Percentiles rank a stretch among this genome's conserved stretches.
phyloP scores from a whole-genome alignment of 371 early-diverging fungal species.

The Mucor lusitanicus region DNA sequence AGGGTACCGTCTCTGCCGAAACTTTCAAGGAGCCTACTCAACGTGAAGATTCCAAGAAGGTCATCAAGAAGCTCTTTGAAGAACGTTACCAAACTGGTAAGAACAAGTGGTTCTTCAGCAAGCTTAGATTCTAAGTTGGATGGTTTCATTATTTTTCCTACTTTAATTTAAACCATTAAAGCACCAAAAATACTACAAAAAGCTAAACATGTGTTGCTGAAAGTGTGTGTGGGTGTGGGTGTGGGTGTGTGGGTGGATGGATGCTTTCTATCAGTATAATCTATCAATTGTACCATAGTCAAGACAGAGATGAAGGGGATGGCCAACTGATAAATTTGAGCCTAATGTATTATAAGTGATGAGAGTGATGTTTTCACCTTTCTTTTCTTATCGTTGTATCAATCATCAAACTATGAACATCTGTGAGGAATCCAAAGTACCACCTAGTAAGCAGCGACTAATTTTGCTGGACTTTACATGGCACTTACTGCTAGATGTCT shows the following conservation, averaged over 20 bases:
- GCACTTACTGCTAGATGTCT: not conserved
- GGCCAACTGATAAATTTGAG: not conserved
- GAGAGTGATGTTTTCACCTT: not conserved
- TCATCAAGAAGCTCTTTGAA: conserved; percentile 92
- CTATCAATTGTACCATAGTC: not conserved
- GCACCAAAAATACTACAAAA: not conserved
- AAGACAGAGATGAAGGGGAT: not conserved
- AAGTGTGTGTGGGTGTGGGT: not conserved
- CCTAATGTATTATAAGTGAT: not conserved
- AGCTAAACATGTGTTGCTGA: not conserved
- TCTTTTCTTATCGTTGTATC: not conserved
- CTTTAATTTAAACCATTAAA: conserved; percentile 4
- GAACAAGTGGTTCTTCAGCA: conserved; percentile 99
- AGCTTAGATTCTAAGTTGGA: conserved; percentile 90
- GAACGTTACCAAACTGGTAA: conserved; percentile 94
- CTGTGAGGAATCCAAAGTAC: not conserved
- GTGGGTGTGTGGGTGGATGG: not conserved
- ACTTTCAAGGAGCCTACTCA: conserved; percentile 93
- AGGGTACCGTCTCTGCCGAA: conserved; percentile 84
- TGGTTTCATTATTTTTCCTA: conserved; percentile 4
- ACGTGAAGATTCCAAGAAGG: conserved; percentile 88
- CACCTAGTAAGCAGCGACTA: not conserved
- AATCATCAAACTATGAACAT: not conserved
- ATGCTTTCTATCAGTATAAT: not conserved
- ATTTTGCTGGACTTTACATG: not conserved